Base-by-base conservation (phyloP, 306 rosid species). In the Chamaecrista fasciculata region DNA sequence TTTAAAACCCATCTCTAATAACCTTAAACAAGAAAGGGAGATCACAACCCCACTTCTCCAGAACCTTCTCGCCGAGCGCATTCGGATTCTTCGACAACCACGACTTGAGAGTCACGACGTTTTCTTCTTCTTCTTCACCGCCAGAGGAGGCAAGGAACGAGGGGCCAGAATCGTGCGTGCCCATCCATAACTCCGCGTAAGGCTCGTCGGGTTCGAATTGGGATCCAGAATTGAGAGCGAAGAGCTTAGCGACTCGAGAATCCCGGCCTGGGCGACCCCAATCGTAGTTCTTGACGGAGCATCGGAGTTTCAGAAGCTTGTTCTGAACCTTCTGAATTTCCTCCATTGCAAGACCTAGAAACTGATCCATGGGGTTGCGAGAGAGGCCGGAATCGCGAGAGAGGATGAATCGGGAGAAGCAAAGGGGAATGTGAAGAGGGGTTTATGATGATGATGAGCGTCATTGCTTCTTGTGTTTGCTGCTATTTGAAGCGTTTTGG, bases 181-280 rank as follows among this genome's bases (percentile, higher is more conserved):
- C 94, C 89, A 90, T 90, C 96, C 96, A 90, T 8, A 90, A 47
- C 79, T 90, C 96, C 0, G 96, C 93, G 50, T 85, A 90, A 28
- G 91, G 82, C 67, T 34, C 57, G 5, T 83, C 79, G 12, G 79
- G 63, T 37, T 79, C 78, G 42, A 78, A 33, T 29, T 59, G 43
- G 2, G 89, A 77, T 33, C 39, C 80, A 0, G 87, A 87, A 58
- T 90, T 90, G 16, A 43, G 57, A 8, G 85, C 67, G 24, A 46
- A 83, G 16, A 90, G 81, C 40, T 76, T 69, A 0, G 91, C 94
- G 12, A 90, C 96, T 6, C 39, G 62, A 3, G 96, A 87, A 6
- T 76, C 79, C 0, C 36, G 44, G 3, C 85, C 78, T 6, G 36
- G 69, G 11, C 67, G 60, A 0, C 96, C 96, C 96, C 96, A 90